Base-by-base conservation (phyloP, 495 filamentous ascomycete genomes). In the Talaromyces stipitatus region DNA sequence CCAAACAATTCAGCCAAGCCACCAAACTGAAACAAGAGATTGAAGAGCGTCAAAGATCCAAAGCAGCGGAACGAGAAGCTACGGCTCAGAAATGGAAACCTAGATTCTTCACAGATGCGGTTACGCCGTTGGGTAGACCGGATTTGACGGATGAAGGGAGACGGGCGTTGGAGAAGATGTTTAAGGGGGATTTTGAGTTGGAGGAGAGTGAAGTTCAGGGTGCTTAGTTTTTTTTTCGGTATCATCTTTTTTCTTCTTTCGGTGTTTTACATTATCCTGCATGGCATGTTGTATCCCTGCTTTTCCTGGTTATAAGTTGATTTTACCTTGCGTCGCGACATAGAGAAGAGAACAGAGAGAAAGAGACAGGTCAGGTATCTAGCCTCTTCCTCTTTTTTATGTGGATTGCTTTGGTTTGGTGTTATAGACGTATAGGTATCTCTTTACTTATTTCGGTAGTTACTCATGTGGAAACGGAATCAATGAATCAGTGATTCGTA, bases 11-110 rank as follows among this genome's bases (percentile, higher is more conserved):
- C 69, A 80, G 80, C 41, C 83, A 86, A 59, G 94, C 94, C 12
- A 97, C 92, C 46, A 83, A 82, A 33, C 70, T 91, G 43, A 98
- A 98, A 72, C 82, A 90, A 46, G 90, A 95, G 61, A 82, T 98
- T 10, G 92, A 98, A 70, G 92, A 98, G 64, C 80, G 82, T 18
- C 92, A 98, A 69, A 80, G 92, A 30, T 80, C 88, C 61, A 90
- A 87, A 69, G 91, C 90, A 1, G 82, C 87, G n/a, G 84, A 90
- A 59, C 78, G 92, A 24, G 84, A 89, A 58, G 77, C 73, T 11
- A 78, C 77, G 9, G 77, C 81, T 16, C 78, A 80, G 50, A 77
- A 85, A 16, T 97, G 89, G 88, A 78, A 85, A 58, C 94, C 94
- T n/a, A 77, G 90, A 23, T 98, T 96, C 71, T 98, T 98, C 67